Evolutionary conservation across 75 land plant genomes (phyloP).

Genomic region (Sequoia sempervirens): DNA sequence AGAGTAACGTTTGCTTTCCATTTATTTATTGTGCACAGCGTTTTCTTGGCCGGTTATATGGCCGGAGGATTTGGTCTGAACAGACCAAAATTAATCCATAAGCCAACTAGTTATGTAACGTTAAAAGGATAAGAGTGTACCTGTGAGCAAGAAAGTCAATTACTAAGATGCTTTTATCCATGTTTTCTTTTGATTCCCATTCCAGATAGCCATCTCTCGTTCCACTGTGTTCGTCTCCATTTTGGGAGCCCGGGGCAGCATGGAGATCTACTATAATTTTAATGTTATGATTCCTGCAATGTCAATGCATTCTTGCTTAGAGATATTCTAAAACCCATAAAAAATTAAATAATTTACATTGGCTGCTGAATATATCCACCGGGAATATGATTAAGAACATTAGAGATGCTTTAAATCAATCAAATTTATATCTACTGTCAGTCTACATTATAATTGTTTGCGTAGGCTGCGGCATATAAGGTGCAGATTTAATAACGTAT

Average conservation of each 20-base stretch:
- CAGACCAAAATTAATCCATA: too few relatives aligned
- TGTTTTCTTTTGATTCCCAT: constrained; percentile 54
- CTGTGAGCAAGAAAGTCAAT: constrained; percentile 74
- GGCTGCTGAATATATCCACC: background rate
- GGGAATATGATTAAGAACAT: background rate
- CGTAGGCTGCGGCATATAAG: too few relatives aligned
- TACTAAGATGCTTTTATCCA: constrained; percentile 39
- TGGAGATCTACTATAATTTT: constrained; percentile 77
- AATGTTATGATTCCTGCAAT: constrained; percentile 41
- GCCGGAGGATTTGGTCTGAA: too few relatives aligned
- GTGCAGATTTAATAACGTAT: too few relatives aligned
- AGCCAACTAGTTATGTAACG: too few relatives aligned
- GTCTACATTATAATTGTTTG: too few relatives aligned
- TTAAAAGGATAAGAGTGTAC: background rate
- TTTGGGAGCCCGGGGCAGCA: constrained; percentile 80
- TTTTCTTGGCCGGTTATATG: too few relatives aligned
- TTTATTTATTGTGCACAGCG: too few relatives aligned
- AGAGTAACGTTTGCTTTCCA: too few relatives aligned
- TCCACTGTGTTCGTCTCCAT: constrained; percentile 65
- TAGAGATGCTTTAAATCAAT: background rate
- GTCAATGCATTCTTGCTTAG: background rate
- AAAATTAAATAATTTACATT: too few relatives aligned
- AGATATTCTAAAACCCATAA: too few relatives aligned
- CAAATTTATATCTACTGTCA: too few relatives aligned
- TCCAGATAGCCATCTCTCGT: constrained; percentile 64